These are phyloP conservation scores for Gigaspora rosea DNA, from an alignment of 192 early-diverging fungal species.

Conservation along the genomic window DNA sequence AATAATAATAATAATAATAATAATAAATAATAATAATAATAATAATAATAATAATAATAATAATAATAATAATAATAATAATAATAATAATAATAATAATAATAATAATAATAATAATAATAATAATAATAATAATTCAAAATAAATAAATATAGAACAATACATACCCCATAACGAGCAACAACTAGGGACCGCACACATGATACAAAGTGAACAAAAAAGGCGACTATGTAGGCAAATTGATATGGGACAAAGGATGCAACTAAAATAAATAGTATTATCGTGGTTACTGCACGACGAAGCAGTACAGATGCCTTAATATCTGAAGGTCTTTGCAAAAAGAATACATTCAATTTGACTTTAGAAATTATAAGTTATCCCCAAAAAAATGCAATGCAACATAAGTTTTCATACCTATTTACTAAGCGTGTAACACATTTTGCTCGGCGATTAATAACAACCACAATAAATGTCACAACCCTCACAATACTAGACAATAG, in stretches of 20 bases:
- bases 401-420: conserved; percentile 28
- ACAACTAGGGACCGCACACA: conserved; percentile 48
- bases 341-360: not conserved
- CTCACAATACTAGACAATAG: conserved; percentile 37
- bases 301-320: conserved; percentile 38
- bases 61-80: not conserved
- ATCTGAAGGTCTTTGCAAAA: conserved; percentile 33
- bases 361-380: not conserved
- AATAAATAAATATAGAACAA: not conserved
- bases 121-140: not conserved
- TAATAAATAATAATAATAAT: not conserved
- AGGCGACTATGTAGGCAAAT: conserved; percentile 70
- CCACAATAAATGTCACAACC: conserved; percentile 13
- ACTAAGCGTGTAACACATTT: conserved; percentile 28
- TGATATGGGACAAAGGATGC: conserved; percentile 71
- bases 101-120: not conserved
- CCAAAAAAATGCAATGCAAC: not conserved
- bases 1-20: not conserved
- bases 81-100: not conserved
- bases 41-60: not conserved
- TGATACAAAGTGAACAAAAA: conserved; percentile 56
- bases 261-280: conserved; percentile 56
- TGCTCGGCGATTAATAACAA: conserved; percentile 34
- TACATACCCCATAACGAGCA: conserved; percentile 33
- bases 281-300: conserved; percentile 47